phyloP scores from a whole-genome alignment of 495 filamentous ascomycete species.

The Terfezia boudieri region DNA sequence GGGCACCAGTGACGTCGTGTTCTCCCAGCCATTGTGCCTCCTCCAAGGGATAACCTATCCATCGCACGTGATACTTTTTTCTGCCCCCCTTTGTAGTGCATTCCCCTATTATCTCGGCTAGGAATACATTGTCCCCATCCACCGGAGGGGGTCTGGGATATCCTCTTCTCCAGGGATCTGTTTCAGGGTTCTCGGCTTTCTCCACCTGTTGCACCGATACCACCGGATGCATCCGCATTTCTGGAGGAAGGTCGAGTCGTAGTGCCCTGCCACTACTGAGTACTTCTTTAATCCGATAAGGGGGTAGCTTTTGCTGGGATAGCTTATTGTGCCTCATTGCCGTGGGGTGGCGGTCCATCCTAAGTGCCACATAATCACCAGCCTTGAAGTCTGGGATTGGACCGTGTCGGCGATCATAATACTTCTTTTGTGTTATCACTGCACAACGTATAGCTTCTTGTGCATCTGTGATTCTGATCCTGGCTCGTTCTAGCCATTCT shows the following conservation, averaged over 20 bases:
- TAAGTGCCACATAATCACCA: neutral
- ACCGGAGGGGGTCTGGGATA: neutral
- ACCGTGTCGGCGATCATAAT: neutral
- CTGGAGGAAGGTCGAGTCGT: neutral
- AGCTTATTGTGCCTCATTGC: neutral
- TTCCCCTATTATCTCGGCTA: neutral
- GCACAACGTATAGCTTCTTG: neutral
- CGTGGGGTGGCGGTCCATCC: neutral
- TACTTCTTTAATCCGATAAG: neutral
- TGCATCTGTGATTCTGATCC: neutral
- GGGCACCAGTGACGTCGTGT: neutral
- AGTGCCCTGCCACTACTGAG: neutral
- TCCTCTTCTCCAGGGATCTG: neutral
- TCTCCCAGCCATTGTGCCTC: neutral
- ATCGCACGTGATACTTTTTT: neutral
- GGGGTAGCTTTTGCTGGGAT: neutral
- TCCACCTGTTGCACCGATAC: neutral
- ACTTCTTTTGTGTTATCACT: neutral
- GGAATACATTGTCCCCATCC: neutral
- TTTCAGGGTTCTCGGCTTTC: neutral
- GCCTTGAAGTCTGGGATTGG: neutral
- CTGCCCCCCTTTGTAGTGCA: neutral
- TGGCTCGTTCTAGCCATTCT: neutral
- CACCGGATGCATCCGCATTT: neutral
- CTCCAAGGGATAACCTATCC: neutral